Base-by-base conservation (phyloP, 805 yeast genomes). In the Saccharomycopsis schoenii region DNA sequence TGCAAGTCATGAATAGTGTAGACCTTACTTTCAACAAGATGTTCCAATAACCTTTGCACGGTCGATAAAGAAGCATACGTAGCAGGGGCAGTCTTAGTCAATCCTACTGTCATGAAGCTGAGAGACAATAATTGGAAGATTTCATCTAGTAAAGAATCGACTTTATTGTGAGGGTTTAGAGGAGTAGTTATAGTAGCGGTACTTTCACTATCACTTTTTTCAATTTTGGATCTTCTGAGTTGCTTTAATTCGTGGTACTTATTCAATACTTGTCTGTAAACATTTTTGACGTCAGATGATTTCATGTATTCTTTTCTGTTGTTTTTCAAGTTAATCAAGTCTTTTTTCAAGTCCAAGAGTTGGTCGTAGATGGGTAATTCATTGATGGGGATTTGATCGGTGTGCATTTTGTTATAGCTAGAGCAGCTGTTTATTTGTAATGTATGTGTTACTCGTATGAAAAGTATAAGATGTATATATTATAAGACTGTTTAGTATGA, bases 51-150 rank as follows among this genome's bases (percentile, higher is more conserved):
- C 66, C 94, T 83, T 73, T 86, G 86, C 21, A 94, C 96, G 0
- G 98, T 90, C 51, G 91, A 80, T 51, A 93, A 75, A 2, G 96
- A 88, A 5, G 96, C 93, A 73, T 88, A 94, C 0, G 97, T 89
- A 4, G 97, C 97, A 1, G 98, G 97, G 0, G 97, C 96, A 41
- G 90, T 81, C 67, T 90, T 86, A 56, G 88, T 87, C 67, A 90
- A 77, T 2, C 99, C 99, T 62, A 96, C 94, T 1, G 98, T 89
- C 68, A 93, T 82, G 72, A 92, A 89, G 66, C 94, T 87, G 58
- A 94, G 77, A 14, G 96, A 87, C 55, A 93, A 74, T 56, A 94
- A 74, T 72, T 93, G 97, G 78, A 93, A 90, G 24, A 88, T 89
- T 68, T 92, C 97, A 71, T 92, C 97, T 52, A 89, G 77, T 11